Base-by-base conservation (phyloP, 2,329 filamentous ascomycete genomes). In the Coccinonectria pachysandricola region DNA sequence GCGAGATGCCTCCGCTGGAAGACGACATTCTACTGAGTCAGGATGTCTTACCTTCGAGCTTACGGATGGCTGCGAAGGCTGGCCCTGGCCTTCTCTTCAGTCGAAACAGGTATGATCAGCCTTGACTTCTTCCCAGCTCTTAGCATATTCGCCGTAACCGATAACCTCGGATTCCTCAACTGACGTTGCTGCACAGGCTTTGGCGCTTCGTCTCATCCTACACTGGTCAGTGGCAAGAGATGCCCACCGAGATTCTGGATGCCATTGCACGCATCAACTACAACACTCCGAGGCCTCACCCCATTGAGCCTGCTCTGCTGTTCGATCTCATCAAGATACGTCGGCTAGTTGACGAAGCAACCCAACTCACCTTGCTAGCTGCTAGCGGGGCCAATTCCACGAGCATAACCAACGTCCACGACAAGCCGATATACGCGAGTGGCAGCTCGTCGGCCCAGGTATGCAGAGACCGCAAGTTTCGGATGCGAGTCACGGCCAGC, bases 171-270 rank as follows among this genome's bases (percentile, higher is more conserved):
- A 16, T 18, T 15, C 19, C 11, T 16, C 15, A 24, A n/a, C 26
- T 42, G 24, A 44, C 34, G 32, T 21, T 29, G 25, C 28, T 24
- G 29, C 27, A 7, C 25, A 88, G 83, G 52, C 81, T 88, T 58
- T 88, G 82, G 83, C 71, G 76, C 37, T 84, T 85, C 52, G 86
- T 91, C 32, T 86, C 81, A 12, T 80, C 77, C 15, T 91, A 83
- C 47, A 78, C 87, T 48, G 84, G 83, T 13, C 76, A 81, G 40
- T 91, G 84, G 84, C 70, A 87, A 9, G 78, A 85, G 53, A 64
- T 88, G 30, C 79, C 82, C 12, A 70, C 75, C 36, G 82, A 88
- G 53, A 71, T 86, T 30, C 75, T 92, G 54, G 79, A 87, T 52
- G 75, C 71, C 25, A 69, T 91, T 26, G 82, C 82, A 28, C 75